These are phyloP conservation scores for Eleusine coracana DNA, from an alignment of 176 grass and related monocot species.

Conservation along the genomic window DNA sequence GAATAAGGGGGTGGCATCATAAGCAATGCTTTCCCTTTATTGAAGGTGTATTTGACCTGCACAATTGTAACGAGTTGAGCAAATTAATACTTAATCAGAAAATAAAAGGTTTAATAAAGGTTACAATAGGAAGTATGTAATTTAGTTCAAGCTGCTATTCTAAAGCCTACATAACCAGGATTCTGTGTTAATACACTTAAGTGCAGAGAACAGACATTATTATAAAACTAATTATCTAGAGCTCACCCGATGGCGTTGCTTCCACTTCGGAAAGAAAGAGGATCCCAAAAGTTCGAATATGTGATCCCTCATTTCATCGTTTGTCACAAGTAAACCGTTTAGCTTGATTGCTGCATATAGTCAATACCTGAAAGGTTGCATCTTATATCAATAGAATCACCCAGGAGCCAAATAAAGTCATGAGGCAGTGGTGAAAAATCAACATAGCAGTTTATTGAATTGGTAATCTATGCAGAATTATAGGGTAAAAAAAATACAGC, in stretches of 20 bases:
- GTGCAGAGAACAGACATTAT: background rate
- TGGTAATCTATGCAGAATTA: background rate
- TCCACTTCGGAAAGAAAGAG: slow-evolving; percentile 86
- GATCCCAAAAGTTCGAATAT: slow-evolving; percentile 90
- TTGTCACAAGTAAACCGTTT: slow-evolving; percentile 84
- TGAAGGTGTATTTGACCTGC: slow-evolving; percentile 88
- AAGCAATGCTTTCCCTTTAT: slow-evolving; percentile 68
- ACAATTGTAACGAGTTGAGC: slow-evolving; percentile 14
- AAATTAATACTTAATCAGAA: slow-evolving; percentile 21
- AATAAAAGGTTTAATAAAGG: background rate
- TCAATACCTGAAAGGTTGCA: slow-evolving; percentile 75
- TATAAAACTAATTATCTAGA: background rate
- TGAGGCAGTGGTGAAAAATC: background rate
- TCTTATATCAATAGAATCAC: slow-evolving; percentile 15
- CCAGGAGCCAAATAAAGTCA: background rate
- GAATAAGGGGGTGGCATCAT: slow-evolving; percentile 81
- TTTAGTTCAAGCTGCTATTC: slow-evolving; percentile 16
- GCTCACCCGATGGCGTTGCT: slow-evolving; percentile 75
- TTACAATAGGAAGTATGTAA: background rate
- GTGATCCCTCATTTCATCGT: slow-evolving; percentile 99
- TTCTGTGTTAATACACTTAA: background rate
- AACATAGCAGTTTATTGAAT: background rate
- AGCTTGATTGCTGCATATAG: slow-evolving; percentile 83
- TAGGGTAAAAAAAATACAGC: background rate
- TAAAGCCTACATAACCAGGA: background rate